phyloP scores from a whole-genome alignment of 345 rosid species.

The Cardamine chenopodiifolia region DNA sequence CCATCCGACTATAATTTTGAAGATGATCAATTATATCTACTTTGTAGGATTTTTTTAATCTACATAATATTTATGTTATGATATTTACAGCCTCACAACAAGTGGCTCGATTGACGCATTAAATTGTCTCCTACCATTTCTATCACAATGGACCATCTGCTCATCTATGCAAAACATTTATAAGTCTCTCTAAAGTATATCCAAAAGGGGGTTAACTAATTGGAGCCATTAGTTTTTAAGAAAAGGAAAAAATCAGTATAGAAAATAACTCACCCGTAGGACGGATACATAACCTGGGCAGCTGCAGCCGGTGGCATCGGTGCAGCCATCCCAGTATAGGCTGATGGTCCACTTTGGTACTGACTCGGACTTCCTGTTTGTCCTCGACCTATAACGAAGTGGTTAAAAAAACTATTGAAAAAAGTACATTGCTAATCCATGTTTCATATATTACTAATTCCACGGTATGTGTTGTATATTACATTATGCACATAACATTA shows the following conservation, averaged over 20 bases:
- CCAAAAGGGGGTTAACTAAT: neutral
- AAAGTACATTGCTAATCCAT: neutral
- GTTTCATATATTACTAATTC: neutral
- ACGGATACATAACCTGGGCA: constrained; percentile 51
- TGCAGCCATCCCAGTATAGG: constrained; percentile 56
- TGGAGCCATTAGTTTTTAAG: neutral
- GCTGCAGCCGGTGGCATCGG: constrained; percentile 49
- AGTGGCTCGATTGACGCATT: constrained; percentile 40
- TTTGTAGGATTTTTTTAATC: neutral
- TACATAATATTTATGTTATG: constrained; percentile 21
- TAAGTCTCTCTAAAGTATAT: constrained; percentile 20
- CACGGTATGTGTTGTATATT: neutral
- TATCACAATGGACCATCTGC: constrained; percentile 27
- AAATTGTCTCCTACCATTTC: constrained; percentile 42
- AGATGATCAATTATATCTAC: neutral
- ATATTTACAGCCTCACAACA: constrained; percentile 48
- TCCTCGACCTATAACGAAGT: constrained; percentile 53
- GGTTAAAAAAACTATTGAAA: constrained; percentile 1
- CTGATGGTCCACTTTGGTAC: constrained; percentile 60
- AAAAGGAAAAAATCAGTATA: neutral
- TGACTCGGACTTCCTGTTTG: constrained; percentile 61
- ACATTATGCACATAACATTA: constrained; percentile 11
- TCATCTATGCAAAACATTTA: constrained; percentile 26
- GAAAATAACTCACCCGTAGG: constrained; percentile 35
- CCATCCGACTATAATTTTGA: neutral